Conservation (phyloP, 495 filamentous ascomycete genomes). For the Annulohypoxylon maeteangense region DNA sequence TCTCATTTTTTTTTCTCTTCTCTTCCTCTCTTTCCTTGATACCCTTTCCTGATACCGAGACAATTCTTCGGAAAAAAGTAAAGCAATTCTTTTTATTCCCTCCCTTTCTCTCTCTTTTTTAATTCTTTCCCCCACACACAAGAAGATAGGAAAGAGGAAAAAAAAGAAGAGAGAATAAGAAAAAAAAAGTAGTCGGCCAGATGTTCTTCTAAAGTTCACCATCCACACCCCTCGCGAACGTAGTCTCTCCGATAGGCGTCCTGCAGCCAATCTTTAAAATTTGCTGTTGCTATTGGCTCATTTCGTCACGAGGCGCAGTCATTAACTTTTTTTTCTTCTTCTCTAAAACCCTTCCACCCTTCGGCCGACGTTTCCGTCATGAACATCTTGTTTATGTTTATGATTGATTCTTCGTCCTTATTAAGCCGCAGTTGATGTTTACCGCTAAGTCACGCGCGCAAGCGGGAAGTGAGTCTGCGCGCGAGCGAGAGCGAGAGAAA, state of each 20-base stretch:
- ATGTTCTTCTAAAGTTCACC: slow-evolving; percentile 44
- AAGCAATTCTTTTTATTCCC: slow-evolving; percentile 20
- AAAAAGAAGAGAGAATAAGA: background rate
- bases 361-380: slow-evolving; percentile 40
- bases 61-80: slow-evolving; percentile 16
- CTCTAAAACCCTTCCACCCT: slow-evolving; percentile 20
- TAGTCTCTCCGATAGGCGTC: slow-evolving; percentile 38
- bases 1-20: slow-evolving; percentile 9
- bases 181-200: slow-evolving; percentile 17
- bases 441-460: slow-evolving; percentile 34
- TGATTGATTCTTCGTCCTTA: slow-evolving; percentile 35
- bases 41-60: slow-evolving; percentile 31
- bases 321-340: slow-evolving; percentile 40
- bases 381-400: slow-evolving; percentile 43
- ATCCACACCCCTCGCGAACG: slow-evolving; percentile 35
- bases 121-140: slow-evolving; percentile 17
- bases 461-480: slow-evolving; percentile 47
- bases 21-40: slow-evolving; percentile 9
- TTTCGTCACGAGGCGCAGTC: slow-evolving; percentile 42
- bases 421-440: slow-evolving; percentile 48
- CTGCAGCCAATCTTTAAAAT: slow-evolving; percentile 45
- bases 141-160: slow-evolving; percentile 1
- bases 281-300: slow-evolving; percentile 43
- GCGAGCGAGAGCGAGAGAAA: slow-evolving; percentile 37
- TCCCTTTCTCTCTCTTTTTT: slow-evolving; percentile 12